Base-by-base conservation (phyloP, 1,284 basidiomycete genomes). In the Leccinum pachyderme region DNA sequence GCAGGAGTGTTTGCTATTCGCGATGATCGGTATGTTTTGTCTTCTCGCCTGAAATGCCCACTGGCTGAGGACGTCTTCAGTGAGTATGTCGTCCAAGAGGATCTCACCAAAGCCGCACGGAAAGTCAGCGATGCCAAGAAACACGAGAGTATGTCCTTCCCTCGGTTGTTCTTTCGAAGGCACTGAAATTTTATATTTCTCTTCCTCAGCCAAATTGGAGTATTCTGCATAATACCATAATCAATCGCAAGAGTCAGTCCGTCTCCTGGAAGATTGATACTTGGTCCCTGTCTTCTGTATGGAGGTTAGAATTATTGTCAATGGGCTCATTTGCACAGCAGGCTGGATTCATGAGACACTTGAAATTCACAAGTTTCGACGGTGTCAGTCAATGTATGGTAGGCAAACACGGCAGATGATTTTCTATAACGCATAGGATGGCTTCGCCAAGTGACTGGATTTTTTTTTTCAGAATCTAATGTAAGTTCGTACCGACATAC, bases 1-100 rank as follows among this genome's bases (percentile, higher is more conserved):
- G 94, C 96, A 7, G 96, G 97, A 51, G 98, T 99, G 95, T 98
- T 98, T 72, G 97, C 97, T 12, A 98, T 99, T 66, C 82, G 97
- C 50, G 95, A 98, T 60, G 95, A 98, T 64, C 82, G 91, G 88
- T 88, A 58, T 56, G 81, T 15, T 46, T 39, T 56, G 81, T 15
- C 45, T 39, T 51, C 46, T n/a, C 18, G 15, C 0, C 25, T 28
- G 13, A 3, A 25, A 7, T 4, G 15, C 5, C 49, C 33, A 43
- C 32, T 48, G 48, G 33, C 31, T 55, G 27, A 13, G 11, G 33
- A 51, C 15, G 28, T 11, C 44, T 15, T 33, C 64, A 91, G 95
- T 57, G 94, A 96, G 66, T 95, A 92, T 59, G 77, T 95, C 54
- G 87, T 85, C 37, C 95, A 98, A 73, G 97, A 98, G 66, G 96